A percentile compares a stretch with the other conserved stretches of the same genome.
phyloP scores from a whole-genome alignment of 208 protist genomes.

The Angomonas desouzai region DNA sequence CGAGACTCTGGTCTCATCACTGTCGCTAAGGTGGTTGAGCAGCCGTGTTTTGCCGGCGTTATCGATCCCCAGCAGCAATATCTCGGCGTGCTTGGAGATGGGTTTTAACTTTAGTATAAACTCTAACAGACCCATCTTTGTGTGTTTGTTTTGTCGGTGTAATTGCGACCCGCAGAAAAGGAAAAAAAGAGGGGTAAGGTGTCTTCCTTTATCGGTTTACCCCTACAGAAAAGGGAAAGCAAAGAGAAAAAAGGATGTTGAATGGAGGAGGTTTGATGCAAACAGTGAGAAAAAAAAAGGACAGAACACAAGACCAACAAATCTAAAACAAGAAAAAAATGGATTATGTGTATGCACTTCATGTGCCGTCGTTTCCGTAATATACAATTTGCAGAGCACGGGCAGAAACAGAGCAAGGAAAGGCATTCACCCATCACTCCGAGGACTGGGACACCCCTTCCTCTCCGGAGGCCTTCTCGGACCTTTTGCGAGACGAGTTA shows the following conservation, averaged over 20 bases:
- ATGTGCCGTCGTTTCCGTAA: no score
- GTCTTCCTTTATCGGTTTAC: not conserved
- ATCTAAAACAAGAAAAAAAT: no score
- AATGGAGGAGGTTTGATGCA: not conserved
- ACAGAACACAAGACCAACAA: no score
- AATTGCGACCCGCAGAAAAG: no score
- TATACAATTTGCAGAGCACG: no score
- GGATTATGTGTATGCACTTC: no score
- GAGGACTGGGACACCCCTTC: no score
- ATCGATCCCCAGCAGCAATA: conserved; percentile 96
- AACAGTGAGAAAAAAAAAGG: no score
- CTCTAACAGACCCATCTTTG: conserved; percentile 88
- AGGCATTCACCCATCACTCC: no score
- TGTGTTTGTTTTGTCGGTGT: no score
- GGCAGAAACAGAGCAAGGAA: no score
- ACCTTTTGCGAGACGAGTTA: not conserved
- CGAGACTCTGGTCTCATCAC: conserved; percentile 90
- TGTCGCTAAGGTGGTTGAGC: conserved; percentile 90
- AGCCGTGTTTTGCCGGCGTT: conserved; percentile 97
- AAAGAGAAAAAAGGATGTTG: not conserved
- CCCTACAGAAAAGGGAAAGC: not conserved
- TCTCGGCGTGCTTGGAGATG: conserved; percentile 66
- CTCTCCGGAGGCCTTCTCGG: not conserved
- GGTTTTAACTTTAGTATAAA: conserved; percentile 84
- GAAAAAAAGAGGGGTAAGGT: not conserved